phyloP scores from a whole-genome alignment of 768 basidiomycete species.

The Mycena vitilis region DNA sequence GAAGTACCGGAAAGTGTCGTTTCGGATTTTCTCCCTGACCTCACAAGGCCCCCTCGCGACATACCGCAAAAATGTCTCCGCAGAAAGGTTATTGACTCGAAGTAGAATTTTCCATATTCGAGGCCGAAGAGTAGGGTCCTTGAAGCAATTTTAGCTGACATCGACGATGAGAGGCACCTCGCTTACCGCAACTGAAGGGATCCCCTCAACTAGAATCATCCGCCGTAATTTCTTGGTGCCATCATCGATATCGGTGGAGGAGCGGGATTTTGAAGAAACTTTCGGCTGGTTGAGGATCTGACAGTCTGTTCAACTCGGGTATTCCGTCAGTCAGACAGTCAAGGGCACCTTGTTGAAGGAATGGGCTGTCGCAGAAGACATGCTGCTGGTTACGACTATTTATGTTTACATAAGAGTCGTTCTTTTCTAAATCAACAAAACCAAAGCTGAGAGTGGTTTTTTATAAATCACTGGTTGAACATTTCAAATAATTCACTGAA shows the following conservation, averaged over 20 bases:
- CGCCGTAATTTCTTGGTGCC: conserved; percentile 87
- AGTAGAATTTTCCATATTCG: conserved; percentile 96
- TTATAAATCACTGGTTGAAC: too few species aligned
- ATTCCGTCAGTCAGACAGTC: background rate
- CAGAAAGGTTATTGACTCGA: conserved; percentile 81
- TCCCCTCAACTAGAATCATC: conserved; percentile 90
- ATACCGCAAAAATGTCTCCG: conserved; percentile 80
- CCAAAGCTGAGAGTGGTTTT: too few species aligned
- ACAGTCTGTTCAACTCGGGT: background rate
- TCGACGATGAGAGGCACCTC: background rate
- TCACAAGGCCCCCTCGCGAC: conserved; percentile 88
- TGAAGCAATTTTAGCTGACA: conserved; percentile 3
- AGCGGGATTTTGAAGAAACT: conserved; percentile 70
- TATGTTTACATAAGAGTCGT: too few species aligned
- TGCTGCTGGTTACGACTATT: too few species aligned
- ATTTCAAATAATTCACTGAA: too few species aligned
- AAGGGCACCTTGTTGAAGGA: conserved; percentile 73
- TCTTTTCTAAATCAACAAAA: too few species aligned
- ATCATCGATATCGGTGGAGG: conserved; percentile 75
- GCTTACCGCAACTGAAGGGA: conserved; percentile 78
- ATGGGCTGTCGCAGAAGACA: conserved; percentile 63
- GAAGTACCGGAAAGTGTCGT: conserved; percentile 91
- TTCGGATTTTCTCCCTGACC: conserved; percentile 92
- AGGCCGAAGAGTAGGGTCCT: conserved; percentile 90
- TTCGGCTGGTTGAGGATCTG: conserved; percentile 76